Conservation (phyloP, 805 yeast genomes). For the Candida taoyuanica region DNA sequence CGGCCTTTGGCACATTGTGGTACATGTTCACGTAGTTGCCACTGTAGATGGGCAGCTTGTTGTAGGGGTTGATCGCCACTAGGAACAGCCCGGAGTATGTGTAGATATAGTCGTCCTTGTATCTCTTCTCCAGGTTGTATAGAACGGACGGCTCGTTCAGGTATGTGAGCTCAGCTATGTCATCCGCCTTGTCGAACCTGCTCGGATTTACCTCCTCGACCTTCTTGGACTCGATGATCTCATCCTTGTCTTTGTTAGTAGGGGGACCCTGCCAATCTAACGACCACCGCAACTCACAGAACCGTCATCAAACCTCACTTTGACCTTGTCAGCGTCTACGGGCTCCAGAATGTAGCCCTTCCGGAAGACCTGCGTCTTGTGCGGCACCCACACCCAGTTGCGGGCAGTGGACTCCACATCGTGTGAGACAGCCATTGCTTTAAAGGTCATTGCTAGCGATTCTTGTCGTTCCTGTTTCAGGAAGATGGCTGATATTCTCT, state of each 20-base stretch:
- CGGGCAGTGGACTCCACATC: slow-evolving; percentile 15
- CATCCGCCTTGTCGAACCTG: slow-evolving; percentile 85
- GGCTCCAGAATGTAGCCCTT: slow-evolving; percentile 56
- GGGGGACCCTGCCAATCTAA: background rate
- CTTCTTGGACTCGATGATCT: slow-evolving; percentile 38
- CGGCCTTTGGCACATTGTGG: slow-evolving; percentile 42
- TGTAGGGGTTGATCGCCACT: slow-evolving; percentile 94
- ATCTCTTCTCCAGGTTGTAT: slow-evolving; percentile 73
- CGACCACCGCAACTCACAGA: slow-evolving; percentile 20
- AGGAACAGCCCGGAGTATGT: slow-evolving; percentile 93
- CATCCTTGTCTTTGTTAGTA: slow-evolving; percentile 18
- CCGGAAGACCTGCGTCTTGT: slow-evolving; percentile 48
- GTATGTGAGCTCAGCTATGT: slow-evolving; percentile 93
- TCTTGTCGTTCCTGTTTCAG: too few species aligned
- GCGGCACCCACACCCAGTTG: slow-evolving; percentile 77
- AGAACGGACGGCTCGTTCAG: slow-evolving; percentile 95
- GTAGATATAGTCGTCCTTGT: slow-evolving; percentile 72
- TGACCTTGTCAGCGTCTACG: slow-evolving; percentile 30
- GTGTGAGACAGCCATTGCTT: background rate
- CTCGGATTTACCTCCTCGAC: slow-evolving; percentile 78
- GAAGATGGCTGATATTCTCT: too few species aligned
- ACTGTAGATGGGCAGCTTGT: slow-evolving; percentile 65
- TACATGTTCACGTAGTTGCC: slow-evolving; percentile 51
- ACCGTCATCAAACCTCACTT: slow-evolving; percentile 38
- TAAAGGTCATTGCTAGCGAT: background rate